Evolutionary conservation across 768 basidiomycete species (phyloP), one percentile per base, ranked within the genome.

Genomic region (Tricholoma terreum): DNA sequence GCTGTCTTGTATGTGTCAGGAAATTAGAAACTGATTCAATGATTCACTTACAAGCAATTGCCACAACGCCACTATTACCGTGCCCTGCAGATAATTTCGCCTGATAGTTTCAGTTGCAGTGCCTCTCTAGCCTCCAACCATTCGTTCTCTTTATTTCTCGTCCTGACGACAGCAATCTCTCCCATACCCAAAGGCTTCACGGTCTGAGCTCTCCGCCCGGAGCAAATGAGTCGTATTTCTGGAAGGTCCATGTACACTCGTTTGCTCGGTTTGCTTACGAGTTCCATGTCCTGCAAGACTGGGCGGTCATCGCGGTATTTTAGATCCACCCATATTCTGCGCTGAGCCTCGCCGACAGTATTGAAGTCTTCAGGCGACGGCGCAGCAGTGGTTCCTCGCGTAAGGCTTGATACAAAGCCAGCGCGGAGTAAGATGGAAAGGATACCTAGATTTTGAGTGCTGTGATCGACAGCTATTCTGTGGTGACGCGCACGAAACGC

Each of bases 71-170:
- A 27, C 52, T 35, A 38, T 65, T 69, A 83, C 59, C 76, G 73
- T 33, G 90, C 93, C 61, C 94, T 78, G 71, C 94, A 94, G 17
- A 97, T 76, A 6, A 97, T 84, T 74, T 98, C 96, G 5, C 96
- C 96, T 2, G 84, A 77, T 7, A 94, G 60, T 51, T 84, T 85
- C 67, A 92, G 68, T 70, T 84, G 77, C 66, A 96, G 71, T 5
- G 96, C 96, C 71, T 99, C 95, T 70, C 95, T 79, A 6, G 94
- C 95, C 70, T 99, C 96, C 65, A 97, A 62, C 86, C 91, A 98
- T 67, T 89, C 86, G 59, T 89, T 76, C 67, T 89, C 85, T 73
- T 75, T 83, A 64, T 78, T 80, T 62, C 78, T 79, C 50, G 89
- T 93, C 71, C 77, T 81, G 15, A 99, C 84, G 9, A 98, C 83